A percentile compares a stretch with the other conserved stretches of the same genome.
Conservation (phyloP, 352 stramenopile species). For the Phytophthora sansomeana region DNA sequence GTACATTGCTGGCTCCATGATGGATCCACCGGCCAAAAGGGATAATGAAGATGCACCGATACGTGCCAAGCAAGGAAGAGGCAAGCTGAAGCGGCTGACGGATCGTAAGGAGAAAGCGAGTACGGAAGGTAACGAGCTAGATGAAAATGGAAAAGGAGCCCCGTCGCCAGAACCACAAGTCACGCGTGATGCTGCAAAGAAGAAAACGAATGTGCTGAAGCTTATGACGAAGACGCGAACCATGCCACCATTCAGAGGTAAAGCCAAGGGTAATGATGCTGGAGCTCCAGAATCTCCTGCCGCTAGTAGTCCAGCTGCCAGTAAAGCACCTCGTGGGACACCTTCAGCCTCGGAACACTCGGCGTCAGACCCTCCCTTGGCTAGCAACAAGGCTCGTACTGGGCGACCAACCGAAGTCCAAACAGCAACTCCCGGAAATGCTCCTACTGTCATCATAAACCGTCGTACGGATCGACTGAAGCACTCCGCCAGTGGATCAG, state of each 20-base stretch:
- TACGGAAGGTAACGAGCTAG: constrained; percentile 9
- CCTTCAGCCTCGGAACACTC: constrained; percentile 29
- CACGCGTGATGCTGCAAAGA: constrained; percentile 26
- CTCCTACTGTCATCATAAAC: constrained; percentile 44
- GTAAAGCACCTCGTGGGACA: constrained; percentile 14
- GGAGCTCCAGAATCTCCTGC: constrained; percentile 5
- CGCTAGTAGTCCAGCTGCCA: constrained; percentile 6
- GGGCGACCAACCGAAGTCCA: constrained; percentile 25
- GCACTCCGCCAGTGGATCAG: constrained; percentile 51
- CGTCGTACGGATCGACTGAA: constrained; percentile 60
- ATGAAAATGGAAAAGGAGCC: constrained; percentile 10
- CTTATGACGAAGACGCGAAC: constrained; percentile 69
- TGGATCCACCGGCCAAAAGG: constrained; percentile 16
- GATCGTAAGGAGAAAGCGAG: constrained; percentile 19
- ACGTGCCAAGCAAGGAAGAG: constrained; percentile 15
- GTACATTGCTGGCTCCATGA: constrained; percentile 36
- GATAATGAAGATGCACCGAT: neutral
- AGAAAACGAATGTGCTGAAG: constrained; percentile 70
- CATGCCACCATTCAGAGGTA: constrained; percentile 65
- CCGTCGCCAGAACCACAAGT: constrained; percentile 29
- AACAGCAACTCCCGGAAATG: constrained; percentile 28
- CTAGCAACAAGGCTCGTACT: neutral
- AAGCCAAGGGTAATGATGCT: constrained; percentile 36
- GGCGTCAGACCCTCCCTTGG: constrained; percentile 8
- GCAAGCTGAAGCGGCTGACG: constrained; percentile 30